Percentiles rank a stretch among this genome's conserved stretches.
These are phyloP conservation scores for Breynia disticha DNA, from an alignment of 441 rosid species.

Conservation along the genomic window DNA sequence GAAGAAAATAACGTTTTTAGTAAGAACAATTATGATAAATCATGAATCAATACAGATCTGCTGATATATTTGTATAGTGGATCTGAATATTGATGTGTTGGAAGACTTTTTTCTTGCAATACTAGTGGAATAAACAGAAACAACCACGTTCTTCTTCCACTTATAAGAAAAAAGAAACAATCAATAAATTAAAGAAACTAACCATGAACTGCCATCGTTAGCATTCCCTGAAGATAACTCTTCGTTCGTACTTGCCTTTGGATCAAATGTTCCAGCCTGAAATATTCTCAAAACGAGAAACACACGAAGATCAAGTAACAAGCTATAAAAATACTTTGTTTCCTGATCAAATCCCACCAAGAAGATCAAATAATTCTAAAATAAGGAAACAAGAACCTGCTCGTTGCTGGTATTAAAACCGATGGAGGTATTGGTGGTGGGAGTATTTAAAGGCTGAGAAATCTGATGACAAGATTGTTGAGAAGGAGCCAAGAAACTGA, in stretches of 20 bases:
- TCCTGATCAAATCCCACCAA: background rate
- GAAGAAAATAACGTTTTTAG: background rate
- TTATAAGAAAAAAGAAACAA: background rate
- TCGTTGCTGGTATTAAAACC: constrained; percentile 39
- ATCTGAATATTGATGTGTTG: constrained; percentile 17
- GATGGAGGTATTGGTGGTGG: constrained; percentile 25
- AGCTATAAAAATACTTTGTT: background rate
- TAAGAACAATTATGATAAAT: constrained; percentile 3
- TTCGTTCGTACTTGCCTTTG: constrained; percentile 27
- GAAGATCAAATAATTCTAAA: constrained; percentile 2
- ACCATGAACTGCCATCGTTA: constrained; percentile 47
- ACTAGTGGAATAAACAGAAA: background rate
- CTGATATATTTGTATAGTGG: constrained; percentile 15
- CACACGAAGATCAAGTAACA: constrained; percentile 3
- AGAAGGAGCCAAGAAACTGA: constrained; percentile 57
- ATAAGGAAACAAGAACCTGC: background rate
- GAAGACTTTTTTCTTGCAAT: constrained; percentile 17
- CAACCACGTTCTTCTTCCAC: background rate
- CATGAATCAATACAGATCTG: constrained; percentile 13
- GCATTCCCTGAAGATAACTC: constrained; percentile 32
- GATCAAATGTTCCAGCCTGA: constrained; percentile 45
- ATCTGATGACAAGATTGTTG: constrained; percentile 27
- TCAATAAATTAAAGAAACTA: background rate
- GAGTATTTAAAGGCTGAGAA: constrained; percentile 29
- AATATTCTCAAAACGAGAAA: constrained; percentile 3